A percentile compares a stretch with the other conserved stretches of the same genome.
Evolutionary conservation across 306 rosid genomes (phyloP).

Genomic region (Citrullus colocynthis): DNA sequence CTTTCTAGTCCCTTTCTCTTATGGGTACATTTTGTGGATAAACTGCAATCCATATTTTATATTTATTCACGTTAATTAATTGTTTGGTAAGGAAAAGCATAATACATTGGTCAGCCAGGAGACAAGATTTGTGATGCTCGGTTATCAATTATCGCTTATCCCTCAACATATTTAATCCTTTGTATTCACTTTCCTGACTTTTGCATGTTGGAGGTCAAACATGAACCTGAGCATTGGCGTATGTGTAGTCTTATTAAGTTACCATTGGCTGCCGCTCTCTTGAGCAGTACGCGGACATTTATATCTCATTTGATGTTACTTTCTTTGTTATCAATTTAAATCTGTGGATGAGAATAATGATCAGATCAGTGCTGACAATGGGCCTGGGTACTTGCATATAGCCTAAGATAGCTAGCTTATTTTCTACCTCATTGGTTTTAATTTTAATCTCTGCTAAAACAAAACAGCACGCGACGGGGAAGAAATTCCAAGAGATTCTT

Average conservation of each 20-base stretch:
- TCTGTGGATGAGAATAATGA: no score
- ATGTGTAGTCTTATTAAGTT: no score
- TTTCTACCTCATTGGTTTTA: conserved; percentile 11
- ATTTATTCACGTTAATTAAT: neutral
- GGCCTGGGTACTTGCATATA: neutral
- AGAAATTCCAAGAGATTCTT: conserved; percentile 81
- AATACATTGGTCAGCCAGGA: neutral
- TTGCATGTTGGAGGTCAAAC: neutral
- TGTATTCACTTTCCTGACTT: neutral
- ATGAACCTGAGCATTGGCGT: neutral
- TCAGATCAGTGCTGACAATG: neutral
- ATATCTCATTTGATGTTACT: no score
- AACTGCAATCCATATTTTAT: neutral
- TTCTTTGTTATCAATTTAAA: no score
- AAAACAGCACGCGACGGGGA: conserved; percentile 79
- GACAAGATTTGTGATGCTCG: neutral
- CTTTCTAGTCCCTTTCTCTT: neutral
- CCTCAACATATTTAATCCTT: neutral
- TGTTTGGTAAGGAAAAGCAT: neutral
- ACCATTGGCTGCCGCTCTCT: no score
- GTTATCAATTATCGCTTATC: neutral
- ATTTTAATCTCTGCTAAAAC: conserved; percentile 14
- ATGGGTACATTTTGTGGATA: neutral
- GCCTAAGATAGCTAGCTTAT: neutral
- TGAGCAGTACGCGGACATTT: no score